A percentile compares a stretch with the other conserved stretches of the same genome.
Evolutionary conservation across 208 protist species (phyloP).

Genomic region (Acanthamoeba culbertsoni): DNA sequence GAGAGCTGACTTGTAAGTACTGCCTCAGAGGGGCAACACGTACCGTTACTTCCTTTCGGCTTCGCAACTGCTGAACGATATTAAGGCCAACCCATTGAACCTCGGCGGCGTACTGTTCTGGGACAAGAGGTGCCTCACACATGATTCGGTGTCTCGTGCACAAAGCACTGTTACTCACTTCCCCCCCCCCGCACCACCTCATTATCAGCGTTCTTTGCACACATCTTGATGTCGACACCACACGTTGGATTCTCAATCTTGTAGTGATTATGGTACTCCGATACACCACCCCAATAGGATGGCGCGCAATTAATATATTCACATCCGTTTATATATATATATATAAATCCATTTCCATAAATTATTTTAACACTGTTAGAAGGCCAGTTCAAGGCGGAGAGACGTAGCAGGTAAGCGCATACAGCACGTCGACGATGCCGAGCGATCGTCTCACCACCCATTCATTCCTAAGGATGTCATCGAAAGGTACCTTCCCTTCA

Average conservation of each 20-base stretch:
- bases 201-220: neutral
- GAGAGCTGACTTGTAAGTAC: too few relatives aligned
- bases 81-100: neutral
- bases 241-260: slow-evolving; percentile 9
- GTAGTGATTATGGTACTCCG: neutral
- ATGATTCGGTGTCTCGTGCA: neutral
- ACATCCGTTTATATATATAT: too few relatives aligned
- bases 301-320: too few relatives aligned
- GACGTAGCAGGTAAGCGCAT: neutral
- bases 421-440: slow-evolving; percentile 20
- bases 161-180: neutral
- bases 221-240: neutral
- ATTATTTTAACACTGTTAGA: neutral
- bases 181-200: neutral
- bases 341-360: neutral
- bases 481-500: neutral
- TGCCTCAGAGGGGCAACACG: neutral
- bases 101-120: neutral
- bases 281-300: neutral
- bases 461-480: neutral
- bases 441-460: neutral
- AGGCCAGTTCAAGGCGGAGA: neutral
- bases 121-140: neutral
- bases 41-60: neutral
- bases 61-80: slow-evolving; percentile 1